Evolutionary conservation across 169 alveolate genomes (phyloP), one percentile per base, ranked within the genome.

Genomic region (Plasmodium vivax): DNA sequence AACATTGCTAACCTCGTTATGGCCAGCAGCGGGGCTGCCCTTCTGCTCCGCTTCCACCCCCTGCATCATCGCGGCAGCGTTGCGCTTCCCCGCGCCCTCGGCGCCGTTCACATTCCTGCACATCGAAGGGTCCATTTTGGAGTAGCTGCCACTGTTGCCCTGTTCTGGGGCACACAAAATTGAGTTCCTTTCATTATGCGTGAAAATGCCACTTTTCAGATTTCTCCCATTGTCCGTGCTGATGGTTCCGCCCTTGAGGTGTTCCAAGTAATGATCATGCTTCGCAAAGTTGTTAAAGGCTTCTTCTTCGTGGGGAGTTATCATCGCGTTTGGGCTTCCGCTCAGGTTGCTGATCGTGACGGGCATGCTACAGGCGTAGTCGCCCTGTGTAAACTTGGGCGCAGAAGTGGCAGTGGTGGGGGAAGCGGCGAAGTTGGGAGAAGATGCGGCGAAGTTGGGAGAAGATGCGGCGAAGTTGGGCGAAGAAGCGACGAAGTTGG

Each of bases 171-270:
- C 51, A 56, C 19, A 84, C 2, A 41, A 23, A 72, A 23, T 38
- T 68, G 71, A 23, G 79, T 71, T 84, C 77, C 30, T 84, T 30
- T 30, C 30, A n/a, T 45, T 58, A 27, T n/a, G 36, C n/a, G 58
- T 77, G 38, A 34, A 27, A 87, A 54, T 87, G 14, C 71, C 27
- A 87, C 54, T 75, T 54, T 87, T 87, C 72, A 87, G 27, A 75
- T 75, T 75, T 79, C 45, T 41, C 87, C 54, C 32, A 56, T 19
- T 23, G 34, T 77, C 68, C 32, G 54, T 77, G 41, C 77, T 87
- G 8, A 74, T 87, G n/a, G 82, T 19, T 36, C 47, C 81, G 27
- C 73, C 43, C 41, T 30, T 47, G 75, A 73, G 54, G 38, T 45
- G 47, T 62, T 68, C 77, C 77, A 84, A 23, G 34, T 36, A 23